phyloP scores from a whole-genome alignment of 495 filamentous ascomycete genomes.

The Baudoinia panamericana region DNA sequence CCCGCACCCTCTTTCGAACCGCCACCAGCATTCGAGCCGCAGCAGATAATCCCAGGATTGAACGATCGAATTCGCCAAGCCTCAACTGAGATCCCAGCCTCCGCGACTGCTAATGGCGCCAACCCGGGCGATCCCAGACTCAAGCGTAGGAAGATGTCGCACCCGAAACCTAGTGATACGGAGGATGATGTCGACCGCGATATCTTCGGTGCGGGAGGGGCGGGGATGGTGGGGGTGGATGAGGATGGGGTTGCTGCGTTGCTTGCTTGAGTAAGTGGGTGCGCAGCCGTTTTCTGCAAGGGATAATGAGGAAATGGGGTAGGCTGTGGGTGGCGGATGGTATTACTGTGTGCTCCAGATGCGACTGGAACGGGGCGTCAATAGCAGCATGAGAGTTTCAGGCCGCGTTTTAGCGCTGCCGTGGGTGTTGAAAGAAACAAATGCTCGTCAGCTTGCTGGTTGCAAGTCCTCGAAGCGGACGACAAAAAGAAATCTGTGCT shows the following conservation, averaged over 20 bases:
- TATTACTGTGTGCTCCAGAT: too few relatives aligned
- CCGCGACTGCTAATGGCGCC: not conserved
- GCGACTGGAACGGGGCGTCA: too few relatives aligned
- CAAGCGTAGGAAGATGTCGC: slow-evolving; percentile 54
- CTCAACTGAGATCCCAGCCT: slow-evolving; percentile 3
- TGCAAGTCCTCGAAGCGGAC: too few relatives aligned
- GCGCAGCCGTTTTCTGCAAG: too few relatives aligned
- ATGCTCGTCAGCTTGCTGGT: too few relatives aligned
- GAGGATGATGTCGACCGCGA: slow-evolving; percentile 8
- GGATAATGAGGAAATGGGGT: too few relatives aligned
- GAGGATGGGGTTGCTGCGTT: slow-evolving; percentile 17
- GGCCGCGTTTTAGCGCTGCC: too few relatives aligned
- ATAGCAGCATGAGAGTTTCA: too few relatives aligned
- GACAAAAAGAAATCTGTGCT: too few relatives aligned
- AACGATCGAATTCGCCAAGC: slow-evolving; percentile 10
- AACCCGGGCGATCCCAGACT: slow-evolving; percentile 14
- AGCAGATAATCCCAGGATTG: not conserved
- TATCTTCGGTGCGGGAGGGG: slow-evolving; percentile 6
- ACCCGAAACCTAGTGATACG: not conserved
- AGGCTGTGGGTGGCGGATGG: too few relatives aligned
- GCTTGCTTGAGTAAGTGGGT: slow-evolving; percentile 4
- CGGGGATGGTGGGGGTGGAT: slow-evolving; percentile 11
- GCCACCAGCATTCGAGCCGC: slow-evolving; percentile 2
- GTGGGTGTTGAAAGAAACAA: too few relatives aligned
- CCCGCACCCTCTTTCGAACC: slow-evolving; percentile 14